phyloP scores from a whole-genome alignment of 192 early-diverging fungal genomes.

The Anaeromyces robustus region DNA sequence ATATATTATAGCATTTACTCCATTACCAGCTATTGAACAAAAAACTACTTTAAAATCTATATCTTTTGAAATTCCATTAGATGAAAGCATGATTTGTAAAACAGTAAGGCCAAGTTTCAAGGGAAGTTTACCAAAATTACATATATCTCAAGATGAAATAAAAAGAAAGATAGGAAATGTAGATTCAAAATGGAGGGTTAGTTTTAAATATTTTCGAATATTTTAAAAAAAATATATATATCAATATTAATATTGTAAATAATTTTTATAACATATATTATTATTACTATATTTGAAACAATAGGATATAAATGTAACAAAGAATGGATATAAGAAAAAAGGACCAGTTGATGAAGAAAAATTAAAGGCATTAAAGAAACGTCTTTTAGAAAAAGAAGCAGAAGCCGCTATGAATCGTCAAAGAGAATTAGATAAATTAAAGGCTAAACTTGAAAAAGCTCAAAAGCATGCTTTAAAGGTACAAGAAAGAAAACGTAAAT shows the following conservation, averaged over 20 bases:
- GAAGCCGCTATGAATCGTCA: background rate
- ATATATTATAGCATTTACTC: background rate
- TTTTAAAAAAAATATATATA: too few relatives aligned
- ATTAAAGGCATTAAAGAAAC: background rate
- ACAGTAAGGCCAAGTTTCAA: background rate
- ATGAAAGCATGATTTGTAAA: background rate
- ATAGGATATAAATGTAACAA: background rate
- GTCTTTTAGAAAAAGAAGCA: background rate
- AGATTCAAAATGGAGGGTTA: background rate
- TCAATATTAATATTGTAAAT: too few relatives aligned
- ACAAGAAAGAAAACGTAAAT: background rate
- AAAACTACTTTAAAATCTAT: background rate
- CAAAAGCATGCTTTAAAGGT: background rate
- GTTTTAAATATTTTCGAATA: background rate
- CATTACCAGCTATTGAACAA: background rate
- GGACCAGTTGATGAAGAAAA: background rate
- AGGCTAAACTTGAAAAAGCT: background rate
- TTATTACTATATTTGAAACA: too few relatives aligned
- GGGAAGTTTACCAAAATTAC: background rate
- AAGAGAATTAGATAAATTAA: background rate
- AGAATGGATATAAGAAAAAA: background rate
- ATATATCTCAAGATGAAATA: background rate
- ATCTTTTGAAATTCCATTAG: background rate
- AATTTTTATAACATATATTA: too few relatives aligned
- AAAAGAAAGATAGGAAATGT: background rate